Percentiles rank a stretch among this genome's conserved stretches.
Conservation (phyloP, 225 moss, liverwort and hornwort species). For the Polytrichum commune region DNA sequence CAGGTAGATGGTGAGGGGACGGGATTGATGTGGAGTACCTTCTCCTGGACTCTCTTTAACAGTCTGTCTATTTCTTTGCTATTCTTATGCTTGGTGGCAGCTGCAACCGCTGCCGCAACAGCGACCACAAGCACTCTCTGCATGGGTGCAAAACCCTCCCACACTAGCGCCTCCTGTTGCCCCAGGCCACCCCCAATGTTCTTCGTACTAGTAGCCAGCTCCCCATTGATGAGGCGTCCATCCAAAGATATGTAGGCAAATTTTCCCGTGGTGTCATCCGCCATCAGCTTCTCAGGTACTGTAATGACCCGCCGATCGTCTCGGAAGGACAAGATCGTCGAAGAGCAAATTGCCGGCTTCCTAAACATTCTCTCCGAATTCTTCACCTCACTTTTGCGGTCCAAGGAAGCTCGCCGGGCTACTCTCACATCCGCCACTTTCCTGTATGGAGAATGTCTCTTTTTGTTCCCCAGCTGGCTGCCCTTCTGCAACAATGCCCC, state of each 20-base stretch:
- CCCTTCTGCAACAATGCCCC: constrained; percentile 24
- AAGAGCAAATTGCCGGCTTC: constrained; percentile 11
- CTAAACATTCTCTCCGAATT: background rate
- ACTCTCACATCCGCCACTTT: constrained; percentile 40
- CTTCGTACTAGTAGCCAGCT: constrained; percentile 39
- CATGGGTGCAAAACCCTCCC: constrained; percentile 41
- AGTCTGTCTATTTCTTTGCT: constrained; percentile 31
- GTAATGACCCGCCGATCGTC: constrained; percentile 33
- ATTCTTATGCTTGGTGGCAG: constrained; percentile 37
- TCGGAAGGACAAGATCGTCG: constrained; percentile 11
- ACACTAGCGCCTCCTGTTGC: constrained; percentile 31
- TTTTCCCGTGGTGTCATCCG: constrained; percentile 25
- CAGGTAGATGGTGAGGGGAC: too few species aligned
- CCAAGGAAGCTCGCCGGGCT: constrained; percentile 33
- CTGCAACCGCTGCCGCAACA: constrained; percentile 44
- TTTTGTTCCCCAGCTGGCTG: constrained; percentile 19
- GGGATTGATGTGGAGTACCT: constrained; percentile 17
- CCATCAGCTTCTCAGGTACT: constrained; percentile 11
- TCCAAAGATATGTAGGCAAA: constrained; percentile 51
- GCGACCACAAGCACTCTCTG: constrained; percentile 51
- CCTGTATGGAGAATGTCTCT: constrained; percentile 21
- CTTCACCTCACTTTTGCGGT: constrained; percentile 14
- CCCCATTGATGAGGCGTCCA: constrained; percentile 51
- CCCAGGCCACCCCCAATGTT: constrained; percentile 39
- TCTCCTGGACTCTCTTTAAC: constrained; percentile 31